phyloP scores from a whole-genome alignment of 495 filamentous ascomycete species.

The Penicillium diatomitis region DNA sequence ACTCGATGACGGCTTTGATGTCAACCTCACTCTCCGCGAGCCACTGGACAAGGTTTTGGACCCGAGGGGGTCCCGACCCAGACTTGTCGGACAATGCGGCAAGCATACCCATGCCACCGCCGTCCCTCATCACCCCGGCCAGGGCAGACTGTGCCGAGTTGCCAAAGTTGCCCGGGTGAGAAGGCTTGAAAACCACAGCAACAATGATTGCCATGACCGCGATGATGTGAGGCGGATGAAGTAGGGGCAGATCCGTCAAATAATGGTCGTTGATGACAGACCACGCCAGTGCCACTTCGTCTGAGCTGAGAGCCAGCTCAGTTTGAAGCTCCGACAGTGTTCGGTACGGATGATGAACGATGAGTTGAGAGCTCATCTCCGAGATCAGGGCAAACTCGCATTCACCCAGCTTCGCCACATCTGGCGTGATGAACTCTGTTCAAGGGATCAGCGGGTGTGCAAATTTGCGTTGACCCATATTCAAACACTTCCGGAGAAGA shows the following conservation, averaged over 20 bases:
- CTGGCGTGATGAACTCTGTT: conserved; percentile 65
- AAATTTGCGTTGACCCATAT: too few relatives aligned
- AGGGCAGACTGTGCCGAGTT: conserved; percentile 30
- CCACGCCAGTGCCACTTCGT: conserved; percentile 73
- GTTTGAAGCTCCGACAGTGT: conserved; percentile 65
- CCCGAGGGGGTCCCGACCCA: conserved; percentile 30
- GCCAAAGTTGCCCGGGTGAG: conserved; percentile 34
- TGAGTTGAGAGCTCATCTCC: conserved; percentile 89
- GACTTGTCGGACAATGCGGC: conserved; percentile 28
- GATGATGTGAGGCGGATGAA: conserved; percentile 83
- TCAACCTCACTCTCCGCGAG: conserved; percentile 89
- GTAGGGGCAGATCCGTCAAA: conserved; percentile 82
- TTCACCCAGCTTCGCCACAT: conserved; percentile 86
- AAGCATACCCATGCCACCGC: conserved; percentile 31
- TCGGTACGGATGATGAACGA: conserved; percentile 95
- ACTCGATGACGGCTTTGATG: conserved; percentile 85
- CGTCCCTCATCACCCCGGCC: conserved; percentile 33
- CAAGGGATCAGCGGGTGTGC: conserved; percentile 5
- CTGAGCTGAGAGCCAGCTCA: conserved; percentile 59
- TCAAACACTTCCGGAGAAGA: not conserved
- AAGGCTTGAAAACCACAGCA: conserved; percentile 65
- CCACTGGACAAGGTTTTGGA: conserved; percentile 73
- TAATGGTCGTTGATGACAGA: conserved; percentile 94
- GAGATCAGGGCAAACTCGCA: conserved; percentile 95
- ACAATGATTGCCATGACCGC: conserved; percentile 86